phyloP scores from a whole-genome alignment of 2,329 filamentous ascomycete species.

The Pseudopithomyces chartarum region DNA sequence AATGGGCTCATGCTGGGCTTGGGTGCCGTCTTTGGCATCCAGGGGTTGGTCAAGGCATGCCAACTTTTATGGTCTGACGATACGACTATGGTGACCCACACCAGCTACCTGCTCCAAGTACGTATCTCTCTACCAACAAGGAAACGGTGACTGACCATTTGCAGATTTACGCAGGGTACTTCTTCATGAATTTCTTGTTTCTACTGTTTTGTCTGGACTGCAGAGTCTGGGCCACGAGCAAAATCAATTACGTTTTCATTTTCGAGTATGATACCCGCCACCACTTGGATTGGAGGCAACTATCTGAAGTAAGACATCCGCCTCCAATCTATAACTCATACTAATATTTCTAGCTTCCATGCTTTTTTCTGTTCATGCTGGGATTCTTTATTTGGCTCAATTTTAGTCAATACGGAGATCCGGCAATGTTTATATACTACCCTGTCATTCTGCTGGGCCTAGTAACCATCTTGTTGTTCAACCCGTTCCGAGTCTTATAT shows the following conservation, averaged over 20 bases:
- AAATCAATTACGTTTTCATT: constrained; percentile 95
- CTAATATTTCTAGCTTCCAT: constrained; percentile 66
- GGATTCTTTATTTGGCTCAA: constrained; percentile 89
- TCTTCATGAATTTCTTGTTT: constrained; percentile 80
- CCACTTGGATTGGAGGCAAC: constrained; percentile 85
- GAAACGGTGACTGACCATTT: constrained; percentile 36
- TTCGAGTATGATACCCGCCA: constrained; percentile 93
- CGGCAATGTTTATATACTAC: constrained; percentile 80
- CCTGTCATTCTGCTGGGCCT: constrained; percentile 78
- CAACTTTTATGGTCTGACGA: constrained; percentile 35
- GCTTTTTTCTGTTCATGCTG: constrained; percentile 76
- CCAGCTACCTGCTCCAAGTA: constrained; percentile 66
- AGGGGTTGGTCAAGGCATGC: constrained; percentile 49
- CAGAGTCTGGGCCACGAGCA: constrained; percentile 78
- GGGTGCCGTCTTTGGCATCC: constrained; percentile 50
- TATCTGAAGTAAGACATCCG: constrained; percentile 65
- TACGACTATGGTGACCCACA: constrained; percentile 32
- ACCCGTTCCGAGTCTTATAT: constrained; percentile 76
- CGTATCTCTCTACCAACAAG: constrained; percentile 58
- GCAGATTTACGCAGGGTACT: constrained; percentile 90
- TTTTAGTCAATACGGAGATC: constrained; percentile 71
- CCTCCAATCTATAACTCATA: fast-evolving
- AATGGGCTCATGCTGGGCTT: constrained; percentile 56
- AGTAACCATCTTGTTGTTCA: constrained; percentile 70
- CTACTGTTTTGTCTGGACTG: constrained; percentile 86